Conservation (phyloP, 129 eudicot species). For the Escallonia rubra region DNA sequence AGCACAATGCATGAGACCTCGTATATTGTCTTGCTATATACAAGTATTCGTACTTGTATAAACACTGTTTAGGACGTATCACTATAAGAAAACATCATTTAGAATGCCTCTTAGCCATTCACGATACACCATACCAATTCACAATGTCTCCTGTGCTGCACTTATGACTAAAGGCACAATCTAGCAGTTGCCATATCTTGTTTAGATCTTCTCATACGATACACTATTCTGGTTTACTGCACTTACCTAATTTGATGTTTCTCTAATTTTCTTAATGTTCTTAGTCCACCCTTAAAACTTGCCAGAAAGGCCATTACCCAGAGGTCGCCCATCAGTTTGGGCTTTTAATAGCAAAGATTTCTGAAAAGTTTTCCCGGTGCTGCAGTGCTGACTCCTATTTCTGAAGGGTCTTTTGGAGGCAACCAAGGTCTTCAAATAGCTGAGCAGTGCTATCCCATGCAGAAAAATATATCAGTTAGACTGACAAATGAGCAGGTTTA, state of each 20-base stretch:
- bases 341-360: background rate
- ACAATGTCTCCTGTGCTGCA: no score
- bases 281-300: background rate
- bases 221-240: background rate
- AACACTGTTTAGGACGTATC: no score
- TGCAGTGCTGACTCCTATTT: slow-evolving; percentile 59
- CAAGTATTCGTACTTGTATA: no score
- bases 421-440: slow-evolving; percentile 46
- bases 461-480: slow-evolving; percentile 52
- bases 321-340: background rate
- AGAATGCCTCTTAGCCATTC: no score
- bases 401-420: slow-evolving; percentile 57
- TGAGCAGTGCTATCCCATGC: slow-evolving; percentile 88
- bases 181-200: background rate
- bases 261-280: background rate
- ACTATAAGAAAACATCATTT: no score
- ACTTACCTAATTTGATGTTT: background rate
- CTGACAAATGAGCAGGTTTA: slow-evolving; percentile 84
- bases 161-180: no score
- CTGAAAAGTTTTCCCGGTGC: slow-evolving; percentile 3
- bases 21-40: no score
- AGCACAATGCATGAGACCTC: no score
- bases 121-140: no score
- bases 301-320: background rate
- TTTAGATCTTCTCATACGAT: background rate